phyloP scores from a whole-genome alignment of 345 rosid genomes.

The Lepidium africanum region DNA sequence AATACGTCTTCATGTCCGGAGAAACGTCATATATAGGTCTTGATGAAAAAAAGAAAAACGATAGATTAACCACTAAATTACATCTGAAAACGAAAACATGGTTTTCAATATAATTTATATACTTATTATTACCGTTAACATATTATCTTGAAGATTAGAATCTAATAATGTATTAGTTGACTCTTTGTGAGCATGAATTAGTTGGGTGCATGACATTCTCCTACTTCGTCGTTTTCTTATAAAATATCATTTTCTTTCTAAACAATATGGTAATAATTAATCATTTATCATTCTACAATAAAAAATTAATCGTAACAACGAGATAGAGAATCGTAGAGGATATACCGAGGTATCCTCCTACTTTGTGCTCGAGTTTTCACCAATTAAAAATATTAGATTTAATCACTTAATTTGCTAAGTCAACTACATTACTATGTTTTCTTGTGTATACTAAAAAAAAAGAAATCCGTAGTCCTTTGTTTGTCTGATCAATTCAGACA shows the following conservation, averaged over 20 bases:
- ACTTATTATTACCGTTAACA: background rate
- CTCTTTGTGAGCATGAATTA: conserved; percentile 1
- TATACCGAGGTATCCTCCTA: conserved; percentile 3
- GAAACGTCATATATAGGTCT: background rate
- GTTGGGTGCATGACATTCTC: conserved; percentile 21
- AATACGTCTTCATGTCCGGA: background rate
- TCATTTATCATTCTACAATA: background rate
- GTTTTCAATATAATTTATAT: background rate
- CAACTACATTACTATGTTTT: conserved; percentile 20
- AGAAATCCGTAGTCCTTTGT: background rate
- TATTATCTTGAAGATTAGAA: background rate
- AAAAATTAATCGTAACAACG: background rate
- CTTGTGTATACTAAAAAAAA: background rate
- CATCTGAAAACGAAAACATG: background rate
- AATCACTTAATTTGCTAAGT: conserved; percentile 5
- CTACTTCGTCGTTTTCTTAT: background rate
- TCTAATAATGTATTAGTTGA: background rate
- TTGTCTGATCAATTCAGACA: conserved; percentile 27
- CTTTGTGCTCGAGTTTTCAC: conserved; percentile 5
- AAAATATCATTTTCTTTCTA: background rate
- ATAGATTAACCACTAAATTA: background rate
- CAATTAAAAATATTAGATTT: background rate
- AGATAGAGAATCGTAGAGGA: background rate
- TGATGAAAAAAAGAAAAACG: background rate
- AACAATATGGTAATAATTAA: background rate